Percentiles rank a stretch among this genome's conserved stretches.
Conservation (phyloP, 306 rosid species). For the Abrus precatorius region DNA sequence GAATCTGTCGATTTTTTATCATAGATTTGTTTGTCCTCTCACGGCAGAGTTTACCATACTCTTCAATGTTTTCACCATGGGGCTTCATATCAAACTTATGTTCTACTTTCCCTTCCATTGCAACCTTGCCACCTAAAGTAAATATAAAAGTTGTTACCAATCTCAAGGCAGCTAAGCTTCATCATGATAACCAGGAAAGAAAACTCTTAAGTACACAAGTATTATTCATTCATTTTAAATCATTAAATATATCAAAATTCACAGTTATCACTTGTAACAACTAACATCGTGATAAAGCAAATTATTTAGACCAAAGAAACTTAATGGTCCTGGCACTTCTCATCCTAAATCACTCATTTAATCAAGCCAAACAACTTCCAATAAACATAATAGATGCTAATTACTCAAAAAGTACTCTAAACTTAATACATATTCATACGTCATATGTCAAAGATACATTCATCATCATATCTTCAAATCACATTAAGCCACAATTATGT, state of each 20-base stretch:
- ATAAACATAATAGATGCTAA: neutral
- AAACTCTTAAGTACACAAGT: neutral
- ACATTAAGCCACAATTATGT: neutral
- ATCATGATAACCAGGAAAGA: neutral
- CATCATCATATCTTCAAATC: constrained; percentile 1
- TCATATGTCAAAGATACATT: constrained; percentile 10
- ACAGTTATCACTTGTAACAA: constrained; percentile 13
- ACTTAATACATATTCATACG: neutral
- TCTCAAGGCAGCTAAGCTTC: constrained; percentile 28
- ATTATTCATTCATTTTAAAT: constrained; percentile 22
- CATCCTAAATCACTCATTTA: neutral
- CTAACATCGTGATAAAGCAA: constrained; percentile 12
- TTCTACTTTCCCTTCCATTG: constrained; percentile 95
- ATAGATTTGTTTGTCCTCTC: constrained; percentile 93
- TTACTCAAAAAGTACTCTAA: neutral
- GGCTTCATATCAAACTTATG: constrained; percentile 99
- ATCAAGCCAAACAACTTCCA: neutral
- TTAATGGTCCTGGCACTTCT: neutral
- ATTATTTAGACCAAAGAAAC: neutral
- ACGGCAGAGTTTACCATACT: constrained; percentile 91
- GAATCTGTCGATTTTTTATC: constrained; percentile 88
- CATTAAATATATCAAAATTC: constrained; percentile 36
- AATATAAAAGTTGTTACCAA: constrained; percentile 30
- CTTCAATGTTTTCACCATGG: constrained; percentile 86
- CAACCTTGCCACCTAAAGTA: constrained; percentile 75